phyloP scores from a whole-genome alignment of 1,284 basidiomycete genomes.

The Macrocybe sp. region DNA sequence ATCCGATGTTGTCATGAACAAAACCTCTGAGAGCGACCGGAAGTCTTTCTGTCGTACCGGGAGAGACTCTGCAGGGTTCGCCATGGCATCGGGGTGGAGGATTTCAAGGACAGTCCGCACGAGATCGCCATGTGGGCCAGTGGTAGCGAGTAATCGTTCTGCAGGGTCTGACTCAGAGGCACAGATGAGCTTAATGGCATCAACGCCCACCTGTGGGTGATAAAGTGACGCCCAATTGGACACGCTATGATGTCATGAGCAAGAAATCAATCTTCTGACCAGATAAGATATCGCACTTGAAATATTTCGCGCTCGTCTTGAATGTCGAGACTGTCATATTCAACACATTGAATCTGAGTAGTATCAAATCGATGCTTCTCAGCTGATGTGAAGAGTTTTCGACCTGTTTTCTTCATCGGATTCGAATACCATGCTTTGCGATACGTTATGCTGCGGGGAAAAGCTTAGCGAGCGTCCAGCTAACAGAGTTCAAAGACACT shows the following conservation, averaged over 20 bases:
- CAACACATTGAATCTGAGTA: conserved; percentile 56
- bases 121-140: conserved; percentile 40
- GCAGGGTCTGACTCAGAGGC: neutral
- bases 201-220: conserved; percentile 50
- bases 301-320: conserved; percentile 65
- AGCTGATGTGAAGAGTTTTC: conserved; percentile 32
- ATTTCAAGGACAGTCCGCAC: conserved; percentile 34
- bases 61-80: conserved; percentile 39
- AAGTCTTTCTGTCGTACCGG: conserved; percentile 35
- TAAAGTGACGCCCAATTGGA: conserved; percentile 65
- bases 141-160: conserved; percentile 48
- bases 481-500: conserved; percentile 16
- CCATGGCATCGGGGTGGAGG: conserved; percentile 40
- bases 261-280: neutral
- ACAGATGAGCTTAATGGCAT: neutral
- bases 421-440: conserved; percentile 45
- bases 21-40: conserved; percentile 45
- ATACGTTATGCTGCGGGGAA: conserved; percentile 24
- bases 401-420: conserved; percentile 13
- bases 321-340: conserved; percentile 50
- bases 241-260: conserved; percentile 36
- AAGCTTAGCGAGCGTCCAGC: neutral
- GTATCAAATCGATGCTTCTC: conserved; percentile 41
- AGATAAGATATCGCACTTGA: conserved; percentile 34
- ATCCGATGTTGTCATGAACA: conserved; percentile 38